phyloP scores from a whole-genome alignment of 176 grass and related monocot genomes.

The Triticum aestivum region IWGSC_CS_RefSeq_v2.1 NC_057811.1:365808311-365808810 shows the following conservation, averaged over 20 bases:
- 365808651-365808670: background rate
- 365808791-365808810: constrained; percentile 87
- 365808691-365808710: background rate
- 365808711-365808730: background rate
- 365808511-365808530: constrained; percentile 95
- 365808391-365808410: background rate
- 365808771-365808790: background rate
- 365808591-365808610: constrained; percentile 94
- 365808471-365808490: background rate
- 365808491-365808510: constrained; percentile 81
- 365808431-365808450: background rate
- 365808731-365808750: background rate
- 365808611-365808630: constrained; percentile 56
- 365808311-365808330: background rate
- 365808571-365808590: constrained; percentile 88
- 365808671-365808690: background rate
- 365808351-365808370: constrained; percentile 5
- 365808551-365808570: constrained; percentile 81
- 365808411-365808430: background rate
- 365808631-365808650: constrained; percentile 20
- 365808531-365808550: constrained; percentile 72
- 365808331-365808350: background rate
- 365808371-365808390: background rate
- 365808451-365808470: background rate
- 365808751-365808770: background rate